Evolutionary conservation across 441 rosid genomes (phyloP), one percentile per base, ranked within the genome.

Genomic region (Arabidopsis hybrid): DNA sequence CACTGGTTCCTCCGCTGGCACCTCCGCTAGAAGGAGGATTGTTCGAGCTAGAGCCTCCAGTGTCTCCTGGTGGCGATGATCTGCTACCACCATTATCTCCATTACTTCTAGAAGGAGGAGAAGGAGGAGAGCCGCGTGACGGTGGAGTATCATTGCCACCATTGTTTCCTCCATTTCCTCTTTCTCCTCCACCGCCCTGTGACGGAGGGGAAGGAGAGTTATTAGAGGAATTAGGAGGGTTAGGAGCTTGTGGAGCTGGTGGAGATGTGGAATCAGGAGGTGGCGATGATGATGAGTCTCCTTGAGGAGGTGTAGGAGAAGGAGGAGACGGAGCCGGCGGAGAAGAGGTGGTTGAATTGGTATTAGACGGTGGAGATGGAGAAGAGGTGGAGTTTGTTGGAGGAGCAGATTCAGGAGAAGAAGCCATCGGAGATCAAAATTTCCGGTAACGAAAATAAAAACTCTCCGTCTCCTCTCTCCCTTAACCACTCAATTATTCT

Each of bases 401-500:
- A 52, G 85, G 83, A 80, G 88, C 71, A 53, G 85, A 74, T 63
- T 71, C 80, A 31, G 86, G 78, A 35, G 89, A 80, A 47, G 87
- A 51, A 43, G 83, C 79, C 88, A 74, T 75, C 43, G 18, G 65
- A 61, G 50, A 61, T 61, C 16, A 61, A 61, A 40, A 16, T 58
- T 5, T 59, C 64, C 32, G 46, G 46, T 59, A 17, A 38, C 26
- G 6, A 16, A 59, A 50, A 75, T 6, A 3, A 7, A 63, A 70
- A 57, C 56, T 71, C 63, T 34, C 50, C 35, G 58, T 49, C 75
- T 76, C 26, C 26, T 71, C 80, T 76, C 76, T 77, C 66, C 75
- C 75, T 76, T 63, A 76, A 61, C 53, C 65, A 68, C 67, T 76
- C 67, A 58, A 65, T 31, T 13, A 10, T 0, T 64, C 67, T 70